Base-by-base conservation (phyloP, 2,329 filamentous ascomycete genomes). In the Fusarium chlamydosporum region DNA sequence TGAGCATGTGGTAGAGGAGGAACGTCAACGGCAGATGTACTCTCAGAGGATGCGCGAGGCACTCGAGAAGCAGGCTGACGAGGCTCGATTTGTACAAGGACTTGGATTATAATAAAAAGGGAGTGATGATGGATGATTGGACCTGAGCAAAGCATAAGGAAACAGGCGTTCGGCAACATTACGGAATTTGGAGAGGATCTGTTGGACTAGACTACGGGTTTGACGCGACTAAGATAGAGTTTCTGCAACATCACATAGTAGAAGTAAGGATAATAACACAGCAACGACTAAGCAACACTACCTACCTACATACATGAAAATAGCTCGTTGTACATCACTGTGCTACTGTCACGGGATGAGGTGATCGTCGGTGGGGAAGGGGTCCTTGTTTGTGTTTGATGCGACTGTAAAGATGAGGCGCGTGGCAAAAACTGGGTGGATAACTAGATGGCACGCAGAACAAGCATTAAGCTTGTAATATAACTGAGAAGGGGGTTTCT, bases 31-130 rank as follows among this genome's bases (percentile, higher is more conserved):
- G 74, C 82, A 82, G 62, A 78, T 82, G 59, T 94, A 95, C 78
- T 83, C 84, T n/a, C 83, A 86, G 55, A 86, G 83, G 70, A 94
- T 97, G 91, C 86, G 92, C 67, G 82, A 85, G 71, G 92, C 92
- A 20, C 80, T 97, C 61, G 88, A 92, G 79, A 83, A 84, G 68
- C 93, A 96, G 79, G 93, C 92, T 11, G 89, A 94, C 76, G 93
- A 96, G 78, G 88, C 92, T 61, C 84, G 89, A 69, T 93, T 92
- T 78, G 87, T 95, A 77, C 87, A 87, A 68, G 88, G 88, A 27
- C 82, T 94, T 71, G 90, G 74, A 26, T 35, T 73, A 43, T 55
- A 62, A 48, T 54, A 10, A 42, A 51, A 13, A 34, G 46, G 23
- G 46, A 15, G 33, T 37, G 23, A 29, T 45, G 45, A 38, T 26